Evolutionary conservation across 2,329 filamentous ascomycete genomes (phyloP).

Genomic region (Simplicillium sp.): DNA sequence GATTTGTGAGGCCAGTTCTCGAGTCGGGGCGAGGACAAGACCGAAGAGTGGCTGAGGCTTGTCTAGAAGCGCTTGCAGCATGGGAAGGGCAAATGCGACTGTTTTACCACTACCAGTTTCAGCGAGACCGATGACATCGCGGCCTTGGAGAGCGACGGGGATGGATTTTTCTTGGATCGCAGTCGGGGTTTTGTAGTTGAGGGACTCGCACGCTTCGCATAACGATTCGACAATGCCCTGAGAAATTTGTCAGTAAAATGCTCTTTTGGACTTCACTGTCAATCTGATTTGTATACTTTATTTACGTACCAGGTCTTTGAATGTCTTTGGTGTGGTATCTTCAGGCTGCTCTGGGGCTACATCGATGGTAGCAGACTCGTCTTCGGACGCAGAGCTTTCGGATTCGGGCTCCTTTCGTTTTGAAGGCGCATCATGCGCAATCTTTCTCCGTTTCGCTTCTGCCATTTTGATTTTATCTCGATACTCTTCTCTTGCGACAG

Average conservation of each 20-base stretch:
- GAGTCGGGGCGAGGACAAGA: slow-evolving; percentile 85
- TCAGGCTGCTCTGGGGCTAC: slow-evolving; percentile 18
- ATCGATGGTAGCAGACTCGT: slow-evolving; percentile 25
- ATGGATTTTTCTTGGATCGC: slow-evolving; percentile 84
- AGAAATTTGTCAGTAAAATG: too few relatives aligned
- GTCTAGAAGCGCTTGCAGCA: slow-evolving; percentile 82
- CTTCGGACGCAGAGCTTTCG: slow-evolving; percentile 10
- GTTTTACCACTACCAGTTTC: slow-evolving; percentile 97
- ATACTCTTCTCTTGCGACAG: too few relatives aligned
- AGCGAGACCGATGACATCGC: slow-evolving; percentile 86
- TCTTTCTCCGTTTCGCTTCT: slow-evolving; percentile 31
- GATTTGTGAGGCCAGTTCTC: slow-evolving; percentile 90
- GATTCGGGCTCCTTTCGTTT: slow-evolving; percentile 2
- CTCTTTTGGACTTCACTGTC: too few relatives aligned
- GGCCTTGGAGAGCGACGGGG: slow-evolving; percentile 65
- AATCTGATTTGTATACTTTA: neutral
- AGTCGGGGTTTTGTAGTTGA: slow-evolving; percentile 80
- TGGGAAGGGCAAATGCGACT: slow-evolving; percentile 86
- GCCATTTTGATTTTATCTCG: slow-evolving; percentile 19
- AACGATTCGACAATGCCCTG: slow-evolving; percentile 77
- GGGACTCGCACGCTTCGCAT: slow-evolving; percentile 74
- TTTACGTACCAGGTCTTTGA: slow-evolving; percentile 49
- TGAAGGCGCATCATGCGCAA: slow-evolving; percentile 15
- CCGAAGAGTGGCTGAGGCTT: slow-evolving; percentile 79
- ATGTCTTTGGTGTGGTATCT: slow-evolving; percentile 42